Conservation (phyloP, 2,329 filamentous ascomycete genomes). For the Epichloe sp. region DNA sequence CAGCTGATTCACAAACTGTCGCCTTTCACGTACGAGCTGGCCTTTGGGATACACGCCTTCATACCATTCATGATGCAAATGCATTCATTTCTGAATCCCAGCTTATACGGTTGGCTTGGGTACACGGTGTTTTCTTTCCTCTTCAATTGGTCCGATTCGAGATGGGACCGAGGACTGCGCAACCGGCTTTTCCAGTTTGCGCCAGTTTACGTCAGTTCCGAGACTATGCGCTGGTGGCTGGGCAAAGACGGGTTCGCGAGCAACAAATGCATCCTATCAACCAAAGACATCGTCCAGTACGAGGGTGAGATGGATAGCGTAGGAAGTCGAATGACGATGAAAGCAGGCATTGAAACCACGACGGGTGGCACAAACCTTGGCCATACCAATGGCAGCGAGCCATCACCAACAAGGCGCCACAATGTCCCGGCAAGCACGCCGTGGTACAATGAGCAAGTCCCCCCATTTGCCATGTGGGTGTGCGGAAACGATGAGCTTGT, state of each 20-base stretch:
- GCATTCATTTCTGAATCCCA: constrained; percentile 51
- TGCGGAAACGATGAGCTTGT: constrained; percentile 74
- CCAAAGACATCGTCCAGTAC: constrained; percentile 51
- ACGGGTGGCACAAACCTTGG: not conserved
- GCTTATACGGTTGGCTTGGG: constrained; percentile 65
- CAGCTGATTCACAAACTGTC: constrained; percentile 79
- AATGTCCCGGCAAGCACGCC: constrained; percentile 36
- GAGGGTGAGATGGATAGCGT: constrained; percentile 49
- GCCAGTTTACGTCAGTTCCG: constrained; percentile 78
- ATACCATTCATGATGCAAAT: constrained; percentile 89
- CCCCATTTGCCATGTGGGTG: constrained; percentile 77
- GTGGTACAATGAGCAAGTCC: constrained; percentile 74
- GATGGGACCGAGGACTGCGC: constrained; percentile 72
- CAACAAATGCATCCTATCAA: constrained; percentile 79
- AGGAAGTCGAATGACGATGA: not conserved
- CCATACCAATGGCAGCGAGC: not conserved
- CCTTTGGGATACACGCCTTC: constrained; percentile 88
- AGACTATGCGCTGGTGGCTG: constrained; percentile 94
- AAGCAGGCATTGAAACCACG: not conserved
- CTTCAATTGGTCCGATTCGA: constrained; percentile 72
- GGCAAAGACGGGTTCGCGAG: constrained; percentile 66
- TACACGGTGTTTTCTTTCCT: constrained; percentile 84
- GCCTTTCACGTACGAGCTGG: constrained; percentile 59
- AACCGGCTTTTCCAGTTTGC: constrained; percentile 85
- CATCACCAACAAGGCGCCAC: constrained; percentile 12